Evolutionary conservation across 2,329 filamentous ascomycete species (phyloP), one percentile per base, ranked within the genome.

Genomic region (Tolypocladium album): DNA sequence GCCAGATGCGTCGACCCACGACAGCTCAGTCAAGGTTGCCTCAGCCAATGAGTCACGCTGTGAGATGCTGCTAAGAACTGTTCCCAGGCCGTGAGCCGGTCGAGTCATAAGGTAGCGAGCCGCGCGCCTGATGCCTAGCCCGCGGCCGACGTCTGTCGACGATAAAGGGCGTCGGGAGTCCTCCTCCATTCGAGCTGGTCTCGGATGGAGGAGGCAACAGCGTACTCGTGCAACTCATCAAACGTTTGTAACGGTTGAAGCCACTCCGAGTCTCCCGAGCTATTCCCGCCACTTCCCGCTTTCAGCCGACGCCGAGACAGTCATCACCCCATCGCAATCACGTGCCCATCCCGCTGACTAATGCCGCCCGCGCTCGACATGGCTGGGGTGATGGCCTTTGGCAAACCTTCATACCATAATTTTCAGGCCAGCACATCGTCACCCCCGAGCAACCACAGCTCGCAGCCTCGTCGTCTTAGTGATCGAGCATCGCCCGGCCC

Each of bases 261-360:
- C 8, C 39, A 57, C n/a, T 39, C 24, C 36, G 22, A n/a, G 22
- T 31, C 9, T 42, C n/a, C 36, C 55, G 55, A 42, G 45, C 52
- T 36, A 53, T 53, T 53, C 50, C 50, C 50, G 50, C 31, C 20
- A 22, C 50, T 53, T 53, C 50, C 47, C 50, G 50, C 50, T 22
- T 55, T 36, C 50, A 36, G 50, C 50, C 50, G 50, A 55, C 31
- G 31, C 50, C 50, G 27, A 52, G 1, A 34, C 47, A 22, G 17
- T n/a, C 50, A 34, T n/a, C 47, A 13, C 27, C 15, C 15, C 47
- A 52, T n/a, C 27, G 17, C 27, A 55, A 45, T 70, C 70, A 72
- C 71, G 71, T 72, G 69, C 38, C 1, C 11, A 0, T 31, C 1
- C 1, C 7, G 36, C 63, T 71, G 67, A 72, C 70, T 72, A 71